These are phyloP conservation scores for Ophiostoma sp. DNA, from an alignment of 2,329 filamentous ascomycete species.

Conservation along the genomic window DNA sequence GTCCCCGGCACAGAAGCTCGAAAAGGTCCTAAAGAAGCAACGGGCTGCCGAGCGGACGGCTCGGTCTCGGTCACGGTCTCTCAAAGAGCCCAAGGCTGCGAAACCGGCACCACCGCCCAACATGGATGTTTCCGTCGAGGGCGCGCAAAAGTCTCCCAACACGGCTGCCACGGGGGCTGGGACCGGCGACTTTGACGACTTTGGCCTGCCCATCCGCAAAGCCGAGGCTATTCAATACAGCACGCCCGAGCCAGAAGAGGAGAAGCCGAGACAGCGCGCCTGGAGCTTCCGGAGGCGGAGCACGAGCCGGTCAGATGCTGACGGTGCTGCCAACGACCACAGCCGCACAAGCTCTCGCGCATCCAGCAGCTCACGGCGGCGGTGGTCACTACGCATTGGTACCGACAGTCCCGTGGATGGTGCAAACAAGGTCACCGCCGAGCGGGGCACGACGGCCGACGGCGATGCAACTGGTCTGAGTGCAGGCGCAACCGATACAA, in stretches of 20 bases:
- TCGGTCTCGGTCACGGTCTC: not conserved
- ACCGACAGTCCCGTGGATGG: constrained; percentile 9
- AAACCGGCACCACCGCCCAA: not conserved
- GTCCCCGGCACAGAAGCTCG: constrained; percentile 26
- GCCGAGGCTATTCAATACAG: constrained; percentile 37
- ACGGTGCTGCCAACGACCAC: constrained; percentile 12
- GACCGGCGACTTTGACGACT: constrained; percentile 59
- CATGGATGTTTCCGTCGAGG: constrained; percentile 5
- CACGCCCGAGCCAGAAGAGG: constrained; percentile 20
- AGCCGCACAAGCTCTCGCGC: constrained; percentile 26
- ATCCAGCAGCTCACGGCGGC: constrained; percentile 28
- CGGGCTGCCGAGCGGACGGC: not conserved
- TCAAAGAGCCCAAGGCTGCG: not conserved
- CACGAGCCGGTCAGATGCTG: constrained; percentile 25
- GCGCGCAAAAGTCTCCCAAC: constrained; percentile 18
- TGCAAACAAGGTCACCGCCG: not conserved
- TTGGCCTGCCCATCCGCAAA: constrained; percentile 65
- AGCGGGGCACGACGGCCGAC: not conserved
- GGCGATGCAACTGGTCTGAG: constrained; percentile 21
- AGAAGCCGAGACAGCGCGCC: constrained; percentile 19
- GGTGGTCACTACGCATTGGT: constrained; percentile 21
- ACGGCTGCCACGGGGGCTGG: constrained; percentile 36
- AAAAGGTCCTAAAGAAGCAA: constrained; percentile 20
- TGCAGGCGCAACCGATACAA: constrained; percentile 17
- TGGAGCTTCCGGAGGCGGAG: constrained; percentile 26